Conservation (phyloP, 768 basidiomycete genomes). For the Ramaria sp. region DNA sequence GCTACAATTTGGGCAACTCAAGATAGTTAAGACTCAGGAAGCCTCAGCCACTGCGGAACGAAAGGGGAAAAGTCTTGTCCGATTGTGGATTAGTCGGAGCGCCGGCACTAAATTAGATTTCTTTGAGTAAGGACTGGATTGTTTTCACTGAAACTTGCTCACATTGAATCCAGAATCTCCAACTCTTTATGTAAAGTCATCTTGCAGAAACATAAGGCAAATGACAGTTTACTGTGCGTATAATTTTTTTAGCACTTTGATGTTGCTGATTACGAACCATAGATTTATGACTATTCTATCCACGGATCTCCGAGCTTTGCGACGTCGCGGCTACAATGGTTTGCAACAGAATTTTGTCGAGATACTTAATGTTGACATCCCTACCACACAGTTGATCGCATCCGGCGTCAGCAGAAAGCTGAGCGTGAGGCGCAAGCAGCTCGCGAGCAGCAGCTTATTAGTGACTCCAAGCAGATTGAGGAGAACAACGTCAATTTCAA, state of each 20-base stretch:
- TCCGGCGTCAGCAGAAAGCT: slow-evolving; percentile 72
- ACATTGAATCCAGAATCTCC: slow-evolving; percentile 49
- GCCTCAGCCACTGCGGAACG: slow-evolving; percentile 63
- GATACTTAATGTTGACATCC: slow-evolving; percentile 18
- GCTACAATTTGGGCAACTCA: slow-evolving; percentile 40
- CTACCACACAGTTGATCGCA: slow-evolving; percentile 62
- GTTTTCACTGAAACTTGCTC: not conserved
- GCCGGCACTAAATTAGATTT: slow-evolving; percentile 74
- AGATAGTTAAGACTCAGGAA: slow-evolving; percentile 45
- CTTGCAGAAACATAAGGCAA: slow-evolving; percentile 68
- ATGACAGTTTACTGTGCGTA: slow-evolving; percentile 65
- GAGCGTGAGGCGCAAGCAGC: slow-evolving; percentile 44
- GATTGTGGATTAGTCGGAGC: slow-evolving; percentile 72
- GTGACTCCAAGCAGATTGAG: slow-evolving; percentile 23
- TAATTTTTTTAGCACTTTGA: not conserved
- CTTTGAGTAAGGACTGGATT: slow-evolving; percentile 61
- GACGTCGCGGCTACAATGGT: slow-evolving; percentile 82
- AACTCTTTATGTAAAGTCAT: slow-evolving; percentile 70
- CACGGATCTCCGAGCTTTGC: slow-evolving; percentile 74
- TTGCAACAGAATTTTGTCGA: slow-evolving; percentile 10
- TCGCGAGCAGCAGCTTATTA: slow-evolving; percentile 10
- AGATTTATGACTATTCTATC: slow-evolving; percentile 81
- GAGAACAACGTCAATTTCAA: not conserved
- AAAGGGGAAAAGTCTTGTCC: slow-evolving; percentile 46
- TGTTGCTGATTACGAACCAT: not conserved